Evolutionary conservation across 164 flowering plant genomes (phyloP).

Genomic region (Stephania cephalantha): DNA sequence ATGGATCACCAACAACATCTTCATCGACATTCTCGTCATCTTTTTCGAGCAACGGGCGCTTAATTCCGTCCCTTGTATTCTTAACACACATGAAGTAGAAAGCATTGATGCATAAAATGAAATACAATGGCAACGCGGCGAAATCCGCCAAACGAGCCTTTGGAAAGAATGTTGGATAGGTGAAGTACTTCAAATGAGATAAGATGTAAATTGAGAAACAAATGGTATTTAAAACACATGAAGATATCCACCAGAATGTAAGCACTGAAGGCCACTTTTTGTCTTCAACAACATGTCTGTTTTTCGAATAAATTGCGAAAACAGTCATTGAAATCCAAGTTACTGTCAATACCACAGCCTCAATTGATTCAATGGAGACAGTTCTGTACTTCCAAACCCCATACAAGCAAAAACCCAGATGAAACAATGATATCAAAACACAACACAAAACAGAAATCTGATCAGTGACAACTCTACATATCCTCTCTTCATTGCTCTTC

Average conservation of each 20-base stretch:
- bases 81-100: conserved; percentile 10
- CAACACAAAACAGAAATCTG: conserved; percentile 26
- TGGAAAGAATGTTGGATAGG: conserved; percentile 23
- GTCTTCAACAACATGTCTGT: conserved; percentile 15
- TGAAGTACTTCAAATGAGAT: conserved; percentile 15
- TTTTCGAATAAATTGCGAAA: conserved; percentile 26
- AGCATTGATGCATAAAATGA: conserved; percentile 39
- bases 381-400: conserved; percentile 25
- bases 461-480: conserved; percentile 9
- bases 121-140: conserved; percentile 35
- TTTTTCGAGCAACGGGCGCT: conserved; percentile 33
- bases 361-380: conserved; percentile 14
- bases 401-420: conserved; percentile 37
- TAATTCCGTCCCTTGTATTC: conserved; percentile 17
- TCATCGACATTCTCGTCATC: conserved; percentile 6
- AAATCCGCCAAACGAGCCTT: conserved; percentile 31
- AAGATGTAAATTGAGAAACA: conserved; percentile 22
- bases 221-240: conserved; percentile 21
- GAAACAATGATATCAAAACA: conserved; percentile 23
- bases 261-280: conserved; percentile 54
- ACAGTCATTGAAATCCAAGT: conserved; percentile 42
- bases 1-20: conserved; percentile 17
- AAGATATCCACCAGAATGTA: conserved; percentile 50
- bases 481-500: conserved; percentile 6
- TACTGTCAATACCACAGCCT: conserved; percentile 17